Evolutionary conservation across 2,329 filamentous ascomycete genomes (phyloP), one percentile per base, ranked within the genome.

Genomic region (Shiraia sp.): DNA sequence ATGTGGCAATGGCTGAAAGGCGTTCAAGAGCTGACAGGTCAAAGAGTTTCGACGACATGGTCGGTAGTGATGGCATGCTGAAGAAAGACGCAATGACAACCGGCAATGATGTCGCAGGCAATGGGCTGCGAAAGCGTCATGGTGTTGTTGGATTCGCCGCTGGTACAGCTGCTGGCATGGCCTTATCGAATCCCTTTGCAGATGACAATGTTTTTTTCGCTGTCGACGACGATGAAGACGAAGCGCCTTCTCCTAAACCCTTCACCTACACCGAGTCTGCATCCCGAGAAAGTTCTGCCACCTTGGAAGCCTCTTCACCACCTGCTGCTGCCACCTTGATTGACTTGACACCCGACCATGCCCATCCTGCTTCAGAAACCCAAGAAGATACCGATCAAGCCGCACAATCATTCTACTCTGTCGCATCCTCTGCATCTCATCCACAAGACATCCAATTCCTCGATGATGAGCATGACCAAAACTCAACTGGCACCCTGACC

Each of bases 131-230:
- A 33, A 57, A 62, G 32, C 63, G 64, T n/a, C n/a, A n/a, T 13
- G 68, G 66, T 28, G 51, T 36, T 5, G 57, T 58, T 39, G 72
- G 69, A 4, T 72, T 75, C 49, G 59, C 65, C 10, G 54, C 64
- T 33, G 75, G 74, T 12, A 61, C 73, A 17, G 51, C 51, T 28
- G 57, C 58, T 4, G 68, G 68, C 17, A 53, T 49, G 16, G 49
- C 55, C 15, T 45, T 57, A 36, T 66, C 69, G 1, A 73, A 77
- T 36, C 74, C 75, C 4, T 78, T 78, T 49, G 61, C 66, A 10
- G 74, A 77, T 43, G 63, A 66, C 28, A 44, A 63, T 17, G 61
- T 75, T 1, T 67, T 75, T 9, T 72, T 76, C 24, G 74, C 75
- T 52, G 64, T 70, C 26, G 59, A 68, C 36, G 51, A 57, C 37